Base-by-base conservation (phyloP, 108 stramenopile genomes). In the Nitzschia palea region DNA sequence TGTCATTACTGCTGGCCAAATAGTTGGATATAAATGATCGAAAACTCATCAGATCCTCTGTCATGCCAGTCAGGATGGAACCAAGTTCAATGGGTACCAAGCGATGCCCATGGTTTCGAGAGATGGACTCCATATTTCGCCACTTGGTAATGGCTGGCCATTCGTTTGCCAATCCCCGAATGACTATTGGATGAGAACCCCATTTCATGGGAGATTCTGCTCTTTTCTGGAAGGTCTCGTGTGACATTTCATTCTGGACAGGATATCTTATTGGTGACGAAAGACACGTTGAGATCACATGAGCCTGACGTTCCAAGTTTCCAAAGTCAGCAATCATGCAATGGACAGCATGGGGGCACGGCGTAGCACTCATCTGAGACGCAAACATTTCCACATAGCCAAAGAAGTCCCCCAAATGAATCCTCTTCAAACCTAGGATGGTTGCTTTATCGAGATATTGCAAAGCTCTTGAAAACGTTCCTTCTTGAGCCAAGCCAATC, bases 11-110 rank as follows among this genome's bases (percentile, higher is more conserved):
- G 10, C 58, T 23, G 6, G 42, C n/a, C 20, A 84, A 20, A 54
- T 75, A 82, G 0, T 33, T 34, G 20, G 61, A 37, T 1, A 83
- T 45, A 40, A 88, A 85, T 3, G 33, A 22, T 15, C 75, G 73
- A 34, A 88, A 70, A 0, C 65, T 30, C 61, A 85, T 55, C 26
- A 83, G 29, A 22, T 69, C 42, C 45, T 88, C 86, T 34, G 58
- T 79, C 75, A 82, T 82, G 3, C 65, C 62, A n/a, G 30, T 62
- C 5, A 23, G 53, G 76, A 88, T 81, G 10, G 66, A 72, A 22
- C 83, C 86, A 18, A 80, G 36, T 44, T 88, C 83, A 28, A 88
- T 77, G 0, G 86, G 86, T 15, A 88, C 76, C 29, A 77, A 23
- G 12, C 86, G 81, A 36, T 80, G 79, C 2, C 86, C 83, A 45